phyloP scores from a whole-genome alignment of 805 yeast species.

The Sugiyamaella lignohabitans region DNA sequence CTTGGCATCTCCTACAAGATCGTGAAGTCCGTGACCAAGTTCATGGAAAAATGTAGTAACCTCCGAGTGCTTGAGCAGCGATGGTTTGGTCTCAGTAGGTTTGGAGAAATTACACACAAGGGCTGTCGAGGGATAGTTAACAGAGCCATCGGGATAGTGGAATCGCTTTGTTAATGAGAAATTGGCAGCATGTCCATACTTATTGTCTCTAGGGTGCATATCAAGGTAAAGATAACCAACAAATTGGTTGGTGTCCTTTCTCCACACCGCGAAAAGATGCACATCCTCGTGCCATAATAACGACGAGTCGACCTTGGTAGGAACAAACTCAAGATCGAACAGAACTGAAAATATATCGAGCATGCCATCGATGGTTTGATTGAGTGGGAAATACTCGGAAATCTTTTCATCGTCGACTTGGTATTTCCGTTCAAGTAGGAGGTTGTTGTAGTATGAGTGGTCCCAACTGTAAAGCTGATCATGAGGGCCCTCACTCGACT shows the following conservation, averaged over 20 bases:
- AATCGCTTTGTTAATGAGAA: slow-evolving; percentile 62
- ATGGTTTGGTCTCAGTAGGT: slow-evolving; percentile 62
- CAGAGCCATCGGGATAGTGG: slow-evolving; percentile 40
- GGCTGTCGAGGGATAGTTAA: slow-evolving; percentile 64
- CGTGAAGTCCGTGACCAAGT: slow-evolving; percentile 84
- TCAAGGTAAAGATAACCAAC: slow-evolving; percentile 77
- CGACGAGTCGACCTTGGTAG: slow-evolving; percentile 41
- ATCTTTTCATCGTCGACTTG: slow-evolving; percentile 66
- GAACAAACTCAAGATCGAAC: slow-evolving; percentile 61
- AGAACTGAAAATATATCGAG: slow-evolving; percentile 61
- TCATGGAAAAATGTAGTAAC: slow-evolving; percentile 85
- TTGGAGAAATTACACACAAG: slow-evolving; percentile 80
- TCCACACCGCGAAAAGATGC: slow-evolving; percentile 58
- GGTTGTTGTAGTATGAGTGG: slow-evolving; percentile 56
- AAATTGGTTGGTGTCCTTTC: slow-evolving; percentile 55
- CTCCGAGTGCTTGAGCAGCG: slow-evolving; percentile 69
- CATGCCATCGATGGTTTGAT: slow-evolving; percentile 62
- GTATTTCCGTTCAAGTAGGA: slow-evolving; percentile 59
- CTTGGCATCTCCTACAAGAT: slow-evolving; percentile 57
- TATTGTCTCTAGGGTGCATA: slow-evolving; percentile 78
- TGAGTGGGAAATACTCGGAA: slow-evolving; percentile 72
- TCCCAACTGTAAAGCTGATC: slow-evolving; percentile 61
- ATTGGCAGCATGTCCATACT: slow-evolving; percentile 85
- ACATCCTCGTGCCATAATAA: slow-evolving; percentile 74
- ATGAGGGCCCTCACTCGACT: slow-evolving; percentile 31